Evolutionary conservation across 148 eudicot genomes (phyloP), one percentile per base, ranked within the genome.

Genomic region (Amaranthus hypochondriacus): DNA sequence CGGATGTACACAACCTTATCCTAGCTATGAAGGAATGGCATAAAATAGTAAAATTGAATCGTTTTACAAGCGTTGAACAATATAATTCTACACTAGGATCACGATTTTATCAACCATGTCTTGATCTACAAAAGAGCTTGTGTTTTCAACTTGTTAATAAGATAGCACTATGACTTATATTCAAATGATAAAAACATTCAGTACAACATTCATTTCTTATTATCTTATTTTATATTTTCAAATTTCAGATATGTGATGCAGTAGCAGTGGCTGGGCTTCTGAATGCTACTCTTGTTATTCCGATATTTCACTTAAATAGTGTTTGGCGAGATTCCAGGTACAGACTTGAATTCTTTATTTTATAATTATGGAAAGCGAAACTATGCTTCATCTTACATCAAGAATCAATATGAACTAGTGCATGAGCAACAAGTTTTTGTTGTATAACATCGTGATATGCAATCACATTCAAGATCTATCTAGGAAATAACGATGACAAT

Each of bases 311-410:
- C 83, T 79, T 95, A 64, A 95, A 95, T 79, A 95, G 98, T 56
- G 98, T 95, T 49, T 92, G 98, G 97, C 81, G 87, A 68, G 98
- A 95, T 83, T 95, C 98, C 70, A 95, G 97, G 98, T 95, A 81
- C 71, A 68, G 49, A 61, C 55, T 56, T 44, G 6, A 57, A 56
- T 54, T 54, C 6, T 60, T 66, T 60, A n/a, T 39, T 55, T 48
- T 68, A 42, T 7, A 28, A 49, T 59, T 21, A 62, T 62, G 68
- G 42, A 51, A 18, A 42, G n/a, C 18, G 18, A 18, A 18, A 18
- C 18, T 18, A 18, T 58, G 7, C 9, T 12, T 18, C 28, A 3
- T 18, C 9, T 4, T 5, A 53, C 42, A 53, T 12, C 71, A 18
- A n/a, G 54, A 10, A 56, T 2, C 5, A 43, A 44, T 14, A 57